Conservation (phyloP, 73 alveolate genomes). For the Blepharisma japonicum region DNA sequence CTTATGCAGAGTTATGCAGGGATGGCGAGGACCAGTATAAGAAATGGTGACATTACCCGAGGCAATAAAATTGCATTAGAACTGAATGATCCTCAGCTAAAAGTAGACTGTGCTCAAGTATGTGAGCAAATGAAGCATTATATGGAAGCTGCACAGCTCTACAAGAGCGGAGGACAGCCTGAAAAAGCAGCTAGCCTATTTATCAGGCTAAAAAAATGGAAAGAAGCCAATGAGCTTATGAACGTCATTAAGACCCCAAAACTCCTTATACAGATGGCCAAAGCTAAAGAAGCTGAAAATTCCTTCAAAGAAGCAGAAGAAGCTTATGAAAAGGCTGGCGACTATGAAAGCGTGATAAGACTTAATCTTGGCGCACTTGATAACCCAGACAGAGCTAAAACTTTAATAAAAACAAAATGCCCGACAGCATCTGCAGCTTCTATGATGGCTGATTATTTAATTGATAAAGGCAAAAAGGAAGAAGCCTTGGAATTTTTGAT, state of each 20-base stretch:
- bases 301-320: constrained; percentile 93
- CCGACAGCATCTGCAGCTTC: constrained; percentile 86
- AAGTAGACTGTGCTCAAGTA: constrained; percentile 85
- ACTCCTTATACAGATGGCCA: constrained; percentile 93
- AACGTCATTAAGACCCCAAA: constrained; percentile 74
- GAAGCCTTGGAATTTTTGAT: constrained; percentile 94
- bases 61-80: constrained; percentile 96
- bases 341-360: constrained; percentile 94
- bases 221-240: constrained; percentile 79
- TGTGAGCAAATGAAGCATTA: constrained; percentile 78
- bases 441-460: constrained; percentile 92
- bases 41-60: constrained; percentile 93
- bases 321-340: constrained; percentile 94
- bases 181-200: constrained; percentile 98
- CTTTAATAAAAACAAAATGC: constrained; percentile 80
- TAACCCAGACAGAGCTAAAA: constrained; percentile 94
- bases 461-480: constrained; percentile 83
- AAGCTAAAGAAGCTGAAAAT: constrained; percentile 96
- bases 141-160: constrained; percentile 97
- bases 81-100: constrained; percentile 78
- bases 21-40: constrained; percentile 96
- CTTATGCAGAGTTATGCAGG: constrained; percentile 89
- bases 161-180: constrained; percentile 83
- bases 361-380: constrained; percentile 84
- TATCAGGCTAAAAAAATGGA: constrained; percentile 80